Conservation (phyloP, 768 basidiomycete species). For the Mycena galericulata region DNA sequence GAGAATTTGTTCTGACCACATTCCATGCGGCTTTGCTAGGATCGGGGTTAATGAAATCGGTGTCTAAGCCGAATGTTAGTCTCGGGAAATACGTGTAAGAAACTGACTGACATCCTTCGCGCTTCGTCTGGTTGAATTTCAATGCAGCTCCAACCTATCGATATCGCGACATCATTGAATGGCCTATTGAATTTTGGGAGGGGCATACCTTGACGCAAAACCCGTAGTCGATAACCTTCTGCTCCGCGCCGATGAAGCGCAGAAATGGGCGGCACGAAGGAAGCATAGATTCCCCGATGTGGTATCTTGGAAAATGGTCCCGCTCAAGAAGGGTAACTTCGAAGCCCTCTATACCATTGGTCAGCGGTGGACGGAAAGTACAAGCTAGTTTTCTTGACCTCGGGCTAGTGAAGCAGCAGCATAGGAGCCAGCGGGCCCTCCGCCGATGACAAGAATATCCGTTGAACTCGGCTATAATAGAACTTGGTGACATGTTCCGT, state of each 20-base stretch:
- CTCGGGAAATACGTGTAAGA: too few relatives aligned
- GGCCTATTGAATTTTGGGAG: not conserved
- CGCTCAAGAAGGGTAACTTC: conserved; percentile 45
- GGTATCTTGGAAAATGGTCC: conserved; percentile 47
- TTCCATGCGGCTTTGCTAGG: conserved; percentile 68
- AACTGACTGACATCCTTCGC: conserved; percentile 50
- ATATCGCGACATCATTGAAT: not conserved
- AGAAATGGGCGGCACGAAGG: conserved; percentile 51
- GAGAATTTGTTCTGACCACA: conserved; percentile 59
- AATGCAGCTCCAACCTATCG: conserved; percentile 56
- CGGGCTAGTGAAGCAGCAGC: conserved; percentile 41
- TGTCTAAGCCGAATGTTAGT: conserved; percentile 54
- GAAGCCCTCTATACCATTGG: conserved; percentile 41
- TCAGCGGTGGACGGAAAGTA: too few relatives aligned
- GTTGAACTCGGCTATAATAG: not conserved
- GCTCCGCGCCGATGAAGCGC: conserved; percentile 50
- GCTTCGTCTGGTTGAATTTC: conserved; percentile 52
- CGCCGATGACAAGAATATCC: conserved; percentile 24
- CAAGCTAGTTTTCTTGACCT: not conserved
- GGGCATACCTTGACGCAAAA: conserved; percentile 49
- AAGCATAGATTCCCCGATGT: conserved; percentile 54
- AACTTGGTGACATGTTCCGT: too few relatives aligned
- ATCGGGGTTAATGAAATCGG: conserved; percentile 67
- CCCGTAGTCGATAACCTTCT: conserved; percentile 46
- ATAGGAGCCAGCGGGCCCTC: conserved; percentile 46